A percentile compares a stretch with the other conserved stretches of the same genome.
Evolutionary conservation across 495 filamentous ascomycete species (phyloP).

Genomic region (Aspergillus baeticus): DNA sequence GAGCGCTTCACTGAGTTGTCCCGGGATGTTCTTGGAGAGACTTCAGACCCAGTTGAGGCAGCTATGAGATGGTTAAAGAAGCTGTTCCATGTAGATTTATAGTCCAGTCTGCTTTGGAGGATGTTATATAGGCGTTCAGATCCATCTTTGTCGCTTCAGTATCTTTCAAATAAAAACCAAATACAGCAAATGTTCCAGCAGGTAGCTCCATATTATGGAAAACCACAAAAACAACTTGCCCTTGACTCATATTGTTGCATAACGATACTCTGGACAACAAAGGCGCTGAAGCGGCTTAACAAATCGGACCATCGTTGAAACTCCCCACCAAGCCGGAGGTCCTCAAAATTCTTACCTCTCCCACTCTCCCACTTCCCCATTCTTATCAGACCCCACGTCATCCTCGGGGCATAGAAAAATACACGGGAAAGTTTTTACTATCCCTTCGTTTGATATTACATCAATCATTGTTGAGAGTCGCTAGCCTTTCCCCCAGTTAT

Average conservation of each 20-base stretch:
- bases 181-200: background rate
- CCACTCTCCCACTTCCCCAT: constrained; percentile 12
- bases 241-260: background rate
- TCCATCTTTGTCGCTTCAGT: background rate
- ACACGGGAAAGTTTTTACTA: constrained; percentile 12
- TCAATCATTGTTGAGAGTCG: background rate
- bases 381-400: constrained; percentile 17
- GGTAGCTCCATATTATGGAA: background rate
- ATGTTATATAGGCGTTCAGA: background rate
- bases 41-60: constrained; percentile 17
- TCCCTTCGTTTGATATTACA: constrained; percentile 11
- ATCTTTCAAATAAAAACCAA: background rate
- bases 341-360: constrained; percentile 25
- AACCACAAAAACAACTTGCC: background rate
- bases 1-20: constrained; percentile 30
- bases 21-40: constrained; percentile 24
- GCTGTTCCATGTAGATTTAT: constrained; percentile 26
- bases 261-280: background rate
- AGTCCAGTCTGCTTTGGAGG: background rate
- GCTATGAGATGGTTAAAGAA: constrained; percentile 35
- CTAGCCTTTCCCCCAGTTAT: constrained; percentile 12
- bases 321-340: constrained; percentile 14
- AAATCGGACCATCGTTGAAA: constrained; percentile 15
- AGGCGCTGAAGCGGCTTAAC: constrained; percentile 12
- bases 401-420: constrained; percentile 9